phyloP scores from a whole-genome alignment of 2,329 filamentous ascomycete genomes.

The Verticillium zaregamsianum region DNA sequence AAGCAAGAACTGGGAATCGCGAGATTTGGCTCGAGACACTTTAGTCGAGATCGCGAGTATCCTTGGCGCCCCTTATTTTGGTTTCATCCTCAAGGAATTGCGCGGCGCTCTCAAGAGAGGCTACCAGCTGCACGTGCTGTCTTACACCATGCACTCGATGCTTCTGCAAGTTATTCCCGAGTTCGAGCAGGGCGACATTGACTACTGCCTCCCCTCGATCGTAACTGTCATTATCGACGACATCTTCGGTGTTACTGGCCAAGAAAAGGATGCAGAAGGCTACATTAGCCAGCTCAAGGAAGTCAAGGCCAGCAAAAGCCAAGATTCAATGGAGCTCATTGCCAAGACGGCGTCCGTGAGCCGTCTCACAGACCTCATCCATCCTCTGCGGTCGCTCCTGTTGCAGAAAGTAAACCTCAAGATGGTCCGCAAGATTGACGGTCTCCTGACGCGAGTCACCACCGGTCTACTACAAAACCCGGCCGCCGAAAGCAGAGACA shows the following conservation, averaged over 20 bases:
- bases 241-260: slow-evolving; percentile 85
- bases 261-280: slow-evolving; percentile 95
- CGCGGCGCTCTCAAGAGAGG: slow-evolving; percentile 77
- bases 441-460: slow-evolving; percentile 77
- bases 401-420: slow-evolving; percentile 79
- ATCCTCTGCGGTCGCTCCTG: slow-evolving; percentile 73
- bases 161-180: slow-evolving; percentile 70
- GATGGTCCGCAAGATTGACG: slow-evolving; percentile 85
- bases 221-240: slow-evolving; percentile 93
- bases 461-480: slow-evolving; percentile 80
- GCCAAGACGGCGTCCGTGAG: slow-evolving; percentile 75
- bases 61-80: slow-evolving; percentile 77
- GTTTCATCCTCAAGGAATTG: slow-evolving; percentile 90
- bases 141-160: slow-evolving; percentile 91
- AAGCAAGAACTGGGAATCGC: slow-evolving; percentile 81
- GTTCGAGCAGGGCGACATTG: slow-evolving; percentile 76
- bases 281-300: slow-evolving; percentile 96
- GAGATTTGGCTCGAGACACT: slow-evolving; percentile 87
- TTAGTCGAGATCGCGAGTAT: slow-evolving; percentile 78
- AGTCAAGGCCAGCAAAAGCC: slow-evolving; percentile 96
- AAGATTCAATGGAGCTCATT: slow-evolving; percentile 93
- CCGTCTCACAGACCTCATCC: slow-evolving; percentile 70
- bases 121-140: slow-evolving; percentile 91
- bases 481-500: slow-evolving; percentile 71
- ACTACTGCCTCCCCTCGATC: slow-evolving; percentile 78